Conservation (phyloP, 2,329 filamentous ascomycete species). For the Sporothrix brunneoviolacea region DNA sequence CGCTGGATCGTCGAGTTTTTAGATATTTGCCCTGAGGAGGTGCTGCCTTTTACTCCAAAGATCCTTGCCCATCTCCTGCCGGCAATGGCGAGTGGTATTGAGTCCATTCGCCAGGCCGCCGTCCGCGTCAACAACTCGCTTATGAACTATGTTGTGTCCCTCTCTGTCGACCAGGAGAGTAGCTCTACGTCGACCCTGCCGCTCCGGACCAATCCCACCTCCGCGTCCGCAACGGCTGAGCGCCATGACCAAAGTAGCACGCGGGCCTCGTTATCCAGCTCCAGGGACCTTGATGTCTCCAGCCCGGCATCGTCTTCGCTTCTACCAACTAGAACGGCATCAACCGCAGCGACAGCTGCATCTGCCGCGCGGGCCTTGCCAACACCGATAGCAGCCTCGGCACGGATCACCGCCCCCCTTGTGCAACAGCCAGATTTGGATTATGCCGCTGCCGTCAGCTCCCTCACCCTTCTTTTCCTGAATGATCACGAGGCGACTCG, state of each 20-base stretch:
- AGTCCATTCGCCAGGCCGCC: slow-evolving; percentile 81
- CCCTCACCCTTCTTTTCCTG: slow-evolving; percentile 84
- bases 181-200: slow-evolving; percentile 13
- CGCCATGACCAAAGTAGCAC: slow-evolving; percentile 41
- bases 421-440: slow-evolving; percentile 66
- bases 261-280: slow-evolving; percentile 46
- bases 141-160: slow-evolving; percentile 88
- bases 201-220: not conserved
- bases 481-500: slow-evolving; percentile 96
- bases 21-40: slow-evolving; percentile 94
- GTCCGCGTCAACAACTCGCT: slow-evolving; percentile 83
- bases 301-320: slow-evolving; percentile 39
- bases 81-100: slow-evolving; percentile 85
- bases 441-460: slow-evolving; percentile 90
- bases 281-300: slow-evolving; percentile 45
- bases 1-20: slow-evolving; percentile 96
- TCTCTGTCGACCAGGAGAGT: slow-evolving; percentile 62
- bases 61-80: slow-evolving; percentile 88
- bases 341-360: slow-evolving; percentile 43
- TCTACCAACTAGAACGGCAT: not conserved
- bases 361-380: slow-evolving; percentile 21
- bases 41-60: slow-evolving; percentile 87
- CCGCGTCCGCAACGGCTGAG: slow-evolving; percentile 25
- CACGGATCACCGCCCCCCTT: slow-evolving; percentile 22
- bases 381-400: slow-evolving; percentile 32